These are phyloP conservation scores for Acacia crassicarpa DNA, from an alignment of 306 rosid species.

Conservation along the genomic window DNA sequence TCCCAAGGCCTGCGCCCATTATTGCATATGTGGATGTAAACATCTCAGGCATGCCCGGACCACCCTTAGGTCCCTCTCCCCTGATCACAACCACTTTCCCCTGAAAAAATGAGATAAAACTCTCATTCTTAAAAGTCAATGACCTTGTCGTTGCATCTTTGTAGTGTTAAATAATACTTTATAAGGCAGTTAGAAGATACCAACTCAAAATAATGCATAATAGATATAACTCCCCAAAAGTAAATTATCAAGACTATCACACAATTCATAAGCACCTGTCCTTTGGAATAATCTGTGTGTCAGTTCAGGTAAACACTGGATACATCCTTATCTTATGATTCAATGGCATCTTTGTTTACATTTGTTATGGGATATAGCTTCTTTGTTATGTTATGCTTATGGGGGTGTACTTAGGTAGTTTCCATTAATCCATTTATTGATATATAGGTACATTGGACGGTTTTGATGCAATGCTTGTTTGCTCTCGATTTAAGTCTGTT, in stretches of 20 bases:
- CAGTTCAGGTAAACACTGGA: too few relatives aligned
- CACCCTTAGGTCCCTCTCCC: slow-evolving; percentile 98
- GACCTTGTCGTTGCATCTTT: slow-evolving; percentile 2
- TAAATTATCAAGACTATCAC: background rate
- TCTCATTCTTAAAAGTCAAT: slow-evolving; percentile 14
- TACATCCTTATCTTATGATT: background rate
- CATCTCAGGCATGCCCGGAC: slow-evolving; percentile 99
- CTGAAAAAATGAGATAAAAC: slow-evolving; percentile 40
- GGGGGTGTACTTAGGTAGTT: too few relatives aligned
- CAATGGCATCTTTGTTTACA: background rate
- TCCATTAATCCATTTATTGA: too few relatives aligned
- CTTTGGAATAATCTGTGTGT: too few relatives aligned
- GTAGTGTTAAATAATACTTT: slow-evolving; percentile 19
- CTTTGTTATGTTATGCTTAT: too few relatives aligned
- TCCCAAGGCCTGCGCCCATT: slow-evolving; percentile 98
- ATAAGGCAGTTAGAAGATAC: slow-evolving; percentile 21
- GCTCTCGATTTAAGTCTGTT: background rate
- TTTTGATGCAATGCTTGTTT: background rate
- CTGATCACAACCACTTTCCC: slow-evolving; percentile 84
- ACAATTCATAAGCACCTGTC: background rate
- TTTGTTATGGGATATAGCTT: background rate
- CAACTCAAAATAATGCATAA: slow-evolving; percentile 8
- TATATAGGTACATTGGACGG: background rate
- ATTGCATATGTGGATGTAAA: slow-evolving; percentile 94
- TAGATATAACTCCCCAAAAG: slow-evolving; percentile 6